Percentiles rank a stretch among this genome's conserved stretches.
phyloP scores from a whole-genome alignment of 2,329 filamentous ascomycete genomes.

The Cordyceps cateniannulata region DNA sequence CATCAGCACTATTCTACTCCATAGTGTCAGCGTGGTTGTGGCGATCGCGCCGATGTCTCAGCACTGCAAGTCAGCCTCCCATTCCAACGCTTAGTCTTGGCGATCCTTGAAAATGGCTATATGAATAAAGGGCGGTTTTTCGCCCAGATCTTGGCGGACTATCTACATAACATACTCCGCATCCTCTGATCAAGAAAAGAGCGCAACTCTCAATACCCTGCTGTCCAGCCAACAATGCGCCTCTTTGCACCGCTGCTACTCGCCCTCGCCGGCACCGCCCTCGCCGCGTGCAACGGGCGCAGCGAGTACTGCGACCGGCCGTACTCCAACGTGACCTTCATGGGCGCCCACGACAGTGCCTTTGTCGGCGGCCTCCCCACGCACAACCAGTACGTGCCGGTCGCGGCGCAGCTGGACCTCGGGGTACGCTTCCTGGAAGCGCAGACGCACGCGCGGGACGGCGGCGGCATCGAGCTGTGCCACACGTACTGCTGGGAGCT shows the following conservation, averaged over 20 bases:
- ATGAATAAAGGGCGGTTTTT: too few relatives aligned
- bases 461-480: constrained; percentile 46
- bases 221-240: not conserved
- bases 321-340: constrained; percentile 55
- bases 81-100: too few relatives aligned
- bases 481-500: constrained; percentile 57
- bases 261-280: not conserved
- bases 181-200: too few relatives aligned
- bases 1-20: too few relatives aligned
- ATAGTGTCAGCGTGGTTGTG: too few relatives aligned
- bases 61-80: too few relatives aligned
- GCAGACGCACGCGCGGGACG: constrained; percentile 46
- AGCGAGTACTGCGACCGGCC: constrained; percentile 46
- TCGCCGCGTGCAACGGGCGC: constrained; percentile 49
- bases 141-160: too few relatives aligned
- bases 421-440: constrained; percentile 60
- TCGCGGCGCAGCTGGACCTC: constrained; percentile 50
- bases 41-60: too few relatives aligned
- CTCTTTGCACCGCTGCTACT: not conserved
- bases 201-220: too few relatives aligned
- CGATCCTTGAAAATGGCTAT: too few relatives aligned
- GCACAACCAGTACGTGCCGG: constrained; percentile 55
- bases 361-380: constrained; percentile 51
- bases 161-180: too few relatives aligned
- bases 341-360: constrained; percentile 59